A percentile compares a stretch with the other conserved stretches of the same genome.
Evolutionary conservation across 169 alveolate species (phyloP).

Genomic region (Plasmodium adleri): DNA sequence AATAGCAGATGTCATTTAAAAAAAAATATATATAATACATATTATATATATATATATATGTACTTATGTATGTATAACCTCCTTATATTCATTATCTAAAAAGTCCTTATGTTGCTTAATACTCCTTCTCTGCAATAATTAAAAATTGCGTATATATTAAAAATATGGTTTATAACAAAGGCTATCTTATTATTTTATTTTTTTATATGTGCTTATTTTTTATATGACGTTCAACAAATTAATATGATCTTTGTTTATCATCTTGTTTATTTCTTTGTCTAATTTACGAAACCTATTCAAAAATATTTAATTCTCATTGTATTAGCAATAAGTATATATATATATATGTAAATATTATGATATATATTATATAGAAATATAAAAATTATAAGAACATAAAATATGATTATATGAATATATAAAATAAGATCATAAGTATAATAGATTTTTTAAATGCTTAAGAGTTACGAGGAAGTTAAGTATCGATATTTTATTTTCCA

Average conservation of each 20-base stretch:
- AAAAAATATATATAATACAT: background rate
- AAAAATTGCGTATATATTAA: background rate
- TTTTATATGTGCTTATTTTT: constrained; percentile 1
- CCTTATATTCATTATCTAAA: constrained; percentile 64
- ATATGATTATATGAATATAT: no score
- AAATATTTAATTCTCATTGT: background rate
- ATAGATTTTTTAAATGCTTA: background rate
- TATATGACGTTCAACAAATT: constrained; percentile 27
- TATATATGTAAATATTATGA: background rate
- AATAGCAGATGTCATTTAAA: background rate
- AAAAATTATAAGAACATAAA: background rate
- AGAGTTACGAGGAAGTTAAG: constrained; percentile 48
- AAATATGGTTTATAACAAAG: background rate
- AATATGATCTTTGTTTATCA: constrained; percentile 50
- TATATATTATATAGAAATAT: background rate
- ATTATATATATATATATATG: background rate
- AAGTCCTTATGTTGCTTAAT: constrained; percentile 69
- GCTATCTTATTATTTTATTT: background rate
- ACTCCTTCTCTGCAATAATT: constrained; percentile 34
- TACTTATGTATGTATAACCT: constrained; percentile 3
- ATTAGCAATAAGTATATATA: background rate
- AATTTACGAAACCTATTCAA: constrained; percentile 43
- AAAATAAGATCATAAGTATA: background rate
- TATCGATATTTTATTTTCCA: constrained; percentile 55
- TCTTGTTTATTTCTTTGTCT: constrained; percentile 48